A percentile compares a stretch with the other conserved stretches of the same genome.
Conservation (phyloP, 108 stramenopile species). For the Epithemia pelagica region DNA sequence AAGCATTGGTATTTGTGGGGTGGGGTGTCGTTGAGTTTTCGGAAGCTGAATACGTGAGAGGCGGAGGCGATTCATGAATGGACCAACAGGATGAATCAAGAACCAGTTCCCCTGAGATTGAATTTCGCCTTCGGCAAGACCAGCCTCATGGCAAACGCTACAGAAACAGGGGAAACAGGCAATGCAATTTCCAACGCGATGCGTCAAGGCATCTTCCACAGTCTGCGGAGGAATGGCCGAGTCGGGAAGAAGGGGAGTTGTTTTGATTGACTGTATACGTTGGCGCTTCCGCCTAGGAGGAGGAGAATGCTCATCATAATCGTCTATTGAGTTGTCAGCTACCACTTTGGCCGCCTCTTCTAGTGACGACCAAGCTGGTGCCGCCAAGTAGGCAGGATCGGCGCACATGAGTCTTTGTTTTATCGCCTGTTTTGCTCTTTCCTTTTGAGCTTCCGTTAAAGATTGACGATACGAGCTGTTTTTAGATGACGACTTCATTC, state of each 20-base stretch:
- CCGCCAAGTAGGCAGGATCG: slow-evolving; percentile 49
- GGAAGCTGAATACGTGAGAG: slow-evolving; percentile 43
- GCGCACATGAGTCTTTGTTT: slow-evolving; percentile 4
- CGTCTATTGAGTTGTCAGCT: no score
- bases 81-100: slow-evolving; percentile 60
- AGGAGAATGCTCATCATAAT: neutral
- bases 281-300: no score
- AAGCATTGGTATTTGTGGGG: no score
- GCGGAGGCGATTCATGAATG: slow-evolving; percentile 31
- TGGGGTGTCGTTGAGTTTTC: no score
- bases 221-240: slow-evolving; percentile 2
- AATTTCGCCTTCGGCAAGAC: no score
- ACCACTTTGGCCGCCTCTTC: slow-evolving; percentile 17
- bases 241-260: neutral
- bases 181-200: slow-evolving; percentile 54
- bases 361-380: neutral
- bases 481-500: neutral
- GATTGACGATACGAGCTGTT: neutral
- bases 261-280: neutral
- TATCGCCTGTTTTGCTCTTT: neutral
- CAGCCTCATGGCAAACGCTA: slow-evolving; percentile 27
- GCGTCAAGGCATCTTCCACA: neutral
- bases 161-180: slow-evolving; percentile 52
- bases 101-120: slow-evolving; percentile 23
- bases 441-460: neutral